A percentile compares a stretch with the other conserved stretches of the same genome.
Conservation (phyloP, 257 asterid species). For the Vinca minor region DNA sequence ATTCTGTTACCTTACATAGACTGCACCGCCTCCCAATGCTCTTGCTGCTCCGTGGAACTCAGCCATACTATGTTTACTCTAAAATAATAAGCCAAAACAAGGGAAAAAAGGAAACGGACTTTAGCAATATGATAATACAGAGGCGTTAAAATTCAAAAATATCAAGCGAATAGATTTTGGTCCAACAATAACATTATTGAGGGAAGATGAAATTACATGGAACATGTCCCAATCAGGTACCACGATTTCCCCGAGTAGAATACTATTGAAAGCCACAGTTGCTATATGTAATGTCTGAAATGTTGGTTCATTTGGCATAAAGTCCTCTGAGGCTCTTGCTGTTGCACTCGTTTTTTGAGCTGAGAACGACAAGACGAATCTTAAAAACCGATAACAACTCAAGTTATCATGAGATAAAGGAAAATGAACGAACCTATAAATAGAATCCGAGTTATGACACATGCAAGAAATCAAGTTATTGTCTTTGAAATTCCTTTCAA, state of each 20-base stretch:
- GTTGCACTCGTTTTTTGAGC: conserved; percentile 40
- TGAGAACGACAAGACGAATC: conserved; percentile 5
- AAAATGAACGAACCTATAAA: conserved; percentile 31
- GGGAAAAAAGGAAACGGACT: no score
- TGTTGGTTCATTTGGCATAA: conserved; percentile 46
- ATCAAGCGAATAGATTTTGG: no score
- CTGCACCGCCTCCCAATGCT: conserved; percentile 56
- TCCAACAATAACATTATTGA: neutral
- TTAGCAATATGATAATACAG: neutral
- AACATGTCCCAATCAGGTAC: conserved; percentile 73
- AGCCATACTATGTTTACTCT: conserved; percentile 47
- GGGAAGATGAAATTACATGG: conserved; percentile 27
- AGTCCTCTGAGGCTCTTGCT: conserved; percentile 67
- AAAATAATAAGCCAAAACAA: neutral
- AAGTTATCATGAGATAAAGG: neutral
- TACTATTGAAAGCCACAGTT: conserved; percentile 46
- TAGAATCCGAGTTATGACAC: conserved; percentile 53
- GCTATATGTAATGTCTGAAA: conserved; percentile 55
- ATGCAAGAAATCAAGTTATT: conserved; percentile 52
- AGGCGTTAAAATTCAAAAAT: neutral
- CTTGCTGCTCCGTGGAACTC: conserved; percentile 62
- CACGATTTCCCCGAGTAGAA: conserved; percentile 42
- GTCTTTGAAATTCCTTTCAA: conserved; percentile 44
- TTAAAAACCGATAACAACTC: neutral
- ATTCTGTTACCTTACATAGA: conserved; percentile 45